phyloP scores from a whole-genome alignment of 257 asterid species.

The Echites panduratus region DNA sequence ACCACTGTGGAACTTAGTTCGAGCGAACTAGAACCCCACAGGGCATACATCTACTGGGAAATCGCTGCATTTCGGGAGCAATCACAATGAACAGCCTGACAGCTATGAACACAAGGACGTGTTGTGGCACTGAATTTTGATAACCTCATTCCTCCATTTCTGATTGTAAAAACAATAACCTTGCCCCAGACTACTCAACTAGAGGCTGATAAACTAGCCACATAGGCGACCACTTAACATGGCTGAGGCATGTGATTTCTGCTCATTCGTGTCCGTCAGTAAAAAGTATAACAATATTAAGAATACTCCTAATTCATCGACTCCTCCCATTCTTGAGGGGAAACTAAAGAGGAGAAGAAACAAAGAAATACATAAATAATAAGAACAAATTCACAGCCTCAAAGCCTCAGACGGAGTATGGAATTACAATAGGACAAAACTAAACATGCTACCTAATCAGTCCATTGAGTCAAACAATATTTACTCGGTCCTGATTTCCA shows the following conservation, averaged over 20 bases:
- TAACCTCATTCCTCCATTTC: slow-evolving; percentile 8
- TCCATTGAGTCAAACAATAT: background rate
- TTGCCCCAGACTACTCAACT: background rate
- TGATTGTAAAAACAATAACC: slow-evolving; percentile 5
- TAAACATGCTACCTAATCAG: slow-evolving; percentile 1
- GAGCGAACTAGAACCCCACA: background rate
- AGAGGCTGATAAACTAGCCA: background rate
- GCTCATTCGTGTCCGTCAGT: background rate
- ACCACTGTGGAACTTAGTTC: background rate
- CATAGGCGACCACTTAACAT: background rate
- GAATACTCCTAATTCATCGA: background rate
- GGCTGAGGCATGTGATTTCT: background rate
- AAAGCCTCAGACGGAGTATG: background rate
- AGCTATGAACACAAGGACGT: background rate
- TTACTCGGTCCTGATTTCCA: background rate
- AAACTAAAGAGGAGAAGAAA: background rate
- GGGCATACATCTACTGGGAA: background rate
- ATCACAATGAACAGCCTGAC: background rate
- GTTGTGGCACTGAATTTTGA: background rate
- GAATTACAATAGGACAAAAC: background rate
- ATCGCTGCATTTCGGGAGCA: background rate
- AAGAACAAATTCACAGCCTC: background rate
- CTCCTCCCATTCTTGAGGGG: background rate
- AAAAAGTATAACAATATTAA: background rate
- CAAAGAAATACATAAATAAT: background rate